Evolutionary conservation across 1,139 yeast species (phyloP), one percentile per base, ranked within the genome.

Genomic region (Yamadazyma atlantica): DNA sequence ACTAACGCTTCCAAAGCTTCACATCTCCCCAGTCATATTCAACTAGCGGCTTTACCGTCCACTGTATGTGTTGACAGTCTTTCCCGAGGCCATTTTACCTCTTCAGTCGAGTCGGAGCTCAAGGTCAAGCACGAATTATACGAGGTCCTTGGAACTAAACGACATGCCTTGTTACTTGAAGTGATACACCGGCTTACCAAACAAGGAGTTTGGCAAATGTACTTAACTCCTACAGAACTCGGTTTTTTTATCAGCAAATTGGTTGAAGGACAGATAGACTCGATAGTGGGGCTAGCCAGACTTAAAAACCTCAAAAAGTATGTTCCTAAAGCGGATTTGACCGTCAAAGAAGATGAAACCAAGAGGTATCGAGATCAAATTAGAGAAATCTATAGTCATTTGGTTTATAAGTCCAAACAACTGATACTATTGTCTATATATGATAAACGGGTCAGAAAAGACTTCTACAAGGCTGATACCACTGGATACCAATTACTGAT

Each of bases 331-430:
- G 21, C 29, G 17, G 29, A 34, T 17, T 36, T 37, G 7, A 32
- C 34, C 15, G 21, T 33, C 15, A 16, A 26, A 30, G 25, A 30
- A 12, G 14, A 11, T 3, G 24, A 35, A 18, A 10, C 32, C 12
- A 16, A 32, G 26, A n/a, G 25, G 18, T 43, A 57, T 34, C 48
- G 53, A 16, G 43, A 44, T 4, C 42, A 49, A 23, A 57, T 67
- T 28, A 53, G 73, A 41, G 41, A 43, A 11, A 50, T 66, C 2
- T 66, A 65, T 41, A 48, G 57, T 21, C 54, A 58, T 19, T 42
- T 67, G 22, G 35, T 66, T 18, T 63, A 54, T 38, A 45, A 52
- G 3, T 40, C 48, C 29, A 33, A 52, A 11, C 32, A 7, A 5
- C 26, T 23, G 26, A n/a, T 23, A 10, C 4, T n/a, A 5, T 23